Base-by-base conservation (phyloP, 2,329 filamentous ascomycete species). In the Colletotrichum lindemuthianum region DNA sequence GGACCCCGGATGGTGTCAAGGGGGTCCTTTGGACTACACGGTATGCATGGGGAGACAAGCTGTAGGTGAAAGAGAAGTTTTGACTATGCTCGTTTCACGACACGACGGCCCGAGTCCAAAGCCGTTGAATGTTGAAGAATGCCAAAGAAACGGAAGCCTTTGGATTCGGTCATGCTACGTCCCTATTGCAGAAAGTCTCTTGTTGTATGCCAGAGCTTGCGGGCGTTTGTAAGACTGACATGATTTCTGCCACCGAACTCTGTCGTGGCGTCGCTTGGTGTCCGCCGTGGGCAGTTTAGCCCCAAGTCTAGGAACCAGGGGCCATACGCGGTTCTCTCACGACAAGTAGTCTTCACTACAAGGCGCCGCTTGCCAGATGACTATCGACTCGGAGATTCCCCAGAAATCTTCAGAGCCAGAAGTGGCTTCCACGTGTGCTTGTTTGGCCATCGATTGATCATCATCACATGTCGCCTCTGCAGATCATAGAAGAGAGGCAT, bases 201-300 rank as follows among this genome's bases (percentile, higher is more conserved):
- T 24, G 24, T 24, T 24, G 24, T 41, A 9, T 36, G 5, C 51
- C 39, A 43, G 40, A 44, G 15, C 41, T 24, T 44, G 47, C 47
- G 55, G 24, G 45, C 45, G 37, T 49, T n/a, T 4, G 24, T 24
- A 24, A 24, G 5, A 5, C 24, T 24, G 24, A 24, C 24, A 24
- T 24, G 24, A 24, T 24, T 24, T 54, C 9, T 40, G 39, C 47
- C 37, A 7, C 39, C 16, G 33, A 43, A 40, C 36, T 47, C 12
- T 51, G 51, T 52, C 47, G 15, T 63, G 58, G 51, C 47, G 61
- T 39, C 51, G 41, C 45, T 45, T 61, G 44, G 12, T 15, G 10
- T 56, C 40, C 13, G 58, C 39, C 15, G 45, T 11, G 45, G 16
- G 13, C 36, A 15, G 33, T 11, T 44, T 43, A 58, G 47, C 47